Conservation (phyloP, 176 grass and related monocot species). For the Elymus sibiricus region DNA sequence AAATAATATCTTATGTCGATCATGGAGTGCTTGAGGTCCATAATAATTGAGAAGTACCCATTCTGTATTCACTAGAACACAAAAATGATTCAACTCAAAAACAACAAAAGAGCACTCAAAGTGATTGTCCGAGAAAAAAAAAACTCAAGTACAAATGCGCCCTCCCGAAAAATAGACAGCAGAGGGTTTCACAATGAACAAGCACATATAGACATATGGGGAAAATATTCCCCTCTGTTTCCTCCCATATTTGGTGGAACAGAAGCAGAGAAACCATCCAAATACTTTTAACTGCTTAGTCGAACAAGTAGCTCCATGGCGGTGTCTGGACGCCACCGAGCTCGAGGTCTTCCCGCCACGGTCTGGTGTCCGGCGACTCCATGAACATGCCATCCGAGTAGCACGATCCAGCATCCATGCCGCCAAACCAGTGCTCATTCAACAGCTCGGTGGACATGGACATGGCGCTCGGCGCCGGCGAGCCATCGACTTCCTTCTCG, state of each 20-base stretch:
- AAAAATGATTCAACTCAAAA: background rate
- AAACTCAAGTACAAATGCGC: background rate
- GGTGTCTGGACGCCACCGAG: background rate
- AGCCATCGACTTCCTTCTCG: background rate
- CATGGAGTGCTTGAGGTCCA: background rate
- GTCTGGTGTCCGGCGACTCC: conserved; percentile 21
- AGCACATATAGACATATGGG: background rate
- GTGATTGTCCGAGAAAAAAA: background rate
- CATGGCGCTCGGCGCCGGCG: background rate
- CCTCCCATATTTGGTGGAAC: background rate
- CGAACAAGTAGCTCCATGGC: conserved; percentile 46
- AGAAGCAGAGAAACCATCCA: background rate
- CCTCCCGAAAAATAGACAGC: background rate
- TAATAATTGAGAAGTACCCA: background rate
- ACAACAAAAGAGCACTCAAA: too few species aligned
- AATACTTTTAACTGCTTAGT: background rate
- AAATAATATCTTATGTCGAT: background rate
- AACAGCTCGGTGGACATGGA: background rate
- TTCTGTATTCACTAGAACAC: background rate
- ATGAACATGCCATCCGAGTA: conserved; percentile 57
- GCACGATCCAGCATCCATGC: conserved; percentile 35
- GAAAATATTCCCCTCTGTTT: background rate
- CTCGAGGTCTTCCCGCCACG: conserved; percentile 1
- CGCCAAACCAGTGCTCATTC: conserved; percentile 17
- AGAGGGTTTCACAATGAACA: background rate